Evolutionary conservation across 176 grass and related monocot species (phyloP).

Genomic region (Thinopyrum elongatum): DNA sequence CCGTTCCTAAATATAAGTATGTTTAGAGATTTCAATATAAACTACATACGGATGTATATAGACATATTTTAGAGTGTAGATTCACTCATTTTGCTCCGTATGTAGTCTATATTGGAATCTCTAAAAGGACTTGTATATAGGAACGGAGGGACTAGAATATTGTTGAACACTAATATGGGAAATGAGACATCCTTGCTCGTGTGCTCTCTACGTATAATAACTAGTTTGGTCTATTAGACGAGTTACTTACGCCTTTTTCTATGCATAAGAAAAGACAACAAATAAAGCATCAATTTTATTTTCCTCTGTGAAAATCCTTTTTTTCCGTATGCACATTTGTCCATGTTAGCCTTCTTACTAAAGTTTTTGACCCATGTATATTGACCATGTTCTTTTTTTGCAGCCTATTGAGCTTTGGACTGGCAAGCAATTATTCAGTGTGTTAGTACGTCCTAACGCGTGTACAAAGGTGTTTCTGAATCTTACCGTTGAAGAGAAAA

Average conservation of each 20-base stretch:
- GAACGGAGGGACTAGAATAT: neutral
- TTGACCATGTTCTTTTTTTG: conserved; percentile 33
- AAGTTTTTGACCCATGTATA: conserved; percentile 4
- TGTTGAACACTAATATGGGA: neutral
- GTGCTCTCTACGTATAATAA: neutral
- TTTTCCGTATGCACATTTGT: conserved; percentile 6
- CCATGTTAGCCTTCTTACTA: conserved; percentile 23
- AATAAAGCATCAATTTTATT: neutral
- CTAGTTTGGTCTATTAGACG: neutral
- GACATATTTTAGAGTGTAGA: too few species aligned
- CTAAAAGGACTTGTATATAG: too few species aligned
- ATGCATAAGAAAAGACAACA: conserved; percentile 4
- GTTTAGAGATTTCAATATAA: too few species aligned
- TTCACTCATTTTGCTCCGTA: too few species aligned
- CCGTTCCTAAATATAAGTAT: too few species aligned
- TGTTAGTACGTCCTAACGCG: conserved; percentile 87
- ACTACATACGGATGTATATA: too few species aligned
- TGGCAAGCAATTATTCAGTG: conserved; percentile 92
- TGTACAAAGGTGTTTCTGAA: conserved; percentile 85
- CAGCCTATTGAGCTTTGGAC: conserved; percentile 98
- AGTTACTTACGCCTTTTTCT: neutral
- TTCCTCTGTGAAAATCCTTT: conserved; percentile 19
- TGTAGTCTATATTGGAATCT: too few species aligned
- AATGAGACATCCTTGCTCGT: neutral
- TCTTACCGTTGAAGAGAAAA: conserved; percentile 87